Base-by-base conservation (phyloP, 805 yeast genomes). In the Cyberlindnera samutprakarnensis region DNA sequence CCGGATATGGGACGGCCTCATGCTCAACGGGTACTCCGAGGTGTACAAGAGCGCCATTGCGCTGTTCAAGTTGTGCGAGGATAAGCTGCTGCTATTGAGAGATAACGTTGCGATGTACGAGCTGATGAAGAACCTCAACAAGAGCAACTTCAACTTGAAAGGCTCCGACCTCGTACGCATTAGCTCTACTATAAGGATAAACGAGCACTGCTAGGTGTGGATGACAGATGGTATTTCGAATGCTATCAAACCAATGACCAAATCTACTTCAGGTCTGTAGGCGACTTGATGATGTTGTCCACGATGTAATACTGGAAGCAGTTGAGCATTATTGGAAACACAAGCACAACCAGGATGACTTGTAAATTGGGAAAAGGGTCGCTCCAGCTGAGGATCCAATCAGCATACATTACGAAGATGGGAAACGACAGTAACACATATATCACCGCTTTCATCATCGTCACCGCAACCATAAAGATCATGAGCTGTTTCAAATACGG, bases 301-400 rank as follows among this genome's bases (percentile, higher is more conserved):
- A 82, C 71, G 41, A 82, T 68, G 28, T 77, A 66, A 44, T 78
- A 74, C 53, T 83, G 94, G 55, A 83, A 68, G 39, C 81, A 70
- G 51, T 83, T 83, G 70, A 83, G 67, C 38, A 79, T 53, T 6
- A 81, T 63, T 2, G 94, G 94, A 43, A 81, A 80, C 7, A 83
- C 70, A 51, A 92, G 72, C 77, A 90, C 80, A 17, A 92, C 95
- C 39, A 90, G 70, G 24, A 82, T 78, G 12, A 90, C 84, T 54
- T 92, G 95, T 23, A 86, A 66, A 40, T 80, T 75, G 3, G 94
- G 92, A 54, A 77, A 76, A 32, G 72, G 72, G 46, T 80, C 78
- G 5, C 92, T 72, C 92, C 95, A 83, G n/a, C 83, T 73, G 17
- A 90, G 61, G 21, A 87, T 57, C 63, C 83, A 74, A 36, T 77